Evolutionary conservation across 345 rosid genomes (phyloP), one percentile per base, ranked within the genome.

Genomic region (Atalantia buxifolia): DNA sequence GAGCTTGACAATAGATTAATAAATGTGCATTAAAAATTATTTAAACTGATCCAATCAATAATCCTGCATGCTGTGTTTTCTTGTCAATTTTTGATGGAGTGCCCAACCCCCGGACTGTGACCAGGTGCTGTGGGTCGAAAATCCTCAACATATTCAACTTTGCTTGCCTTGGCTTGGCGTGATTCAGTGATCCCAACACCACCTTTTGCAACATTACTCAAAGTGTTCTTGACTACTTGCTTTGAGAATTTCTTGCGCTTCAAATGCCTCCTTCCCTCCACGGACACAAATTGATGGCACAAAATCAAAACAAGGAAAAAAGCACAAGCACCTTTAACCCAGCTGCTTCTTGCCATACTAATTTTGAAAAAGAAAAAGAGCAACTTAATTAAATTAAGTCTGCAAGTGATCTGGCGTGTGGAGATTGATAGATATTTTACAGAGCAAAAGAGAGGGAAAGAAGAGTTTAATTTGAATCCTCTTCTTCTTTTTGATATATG

Each of bases 31-130:
- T 77, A 48, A 81, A 18, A 68, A 48, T 48, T 14, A 48, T 9
- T 40, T 40, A 48, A 75, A 70, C 61, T 77, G 33, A 71, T 75
- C 72, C 69, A 72, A 62, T 81, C 19, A 48, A 9, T 9, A 12
- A 25, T 40, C 56, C 72, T 18, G 25, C n/a, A 53, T 18, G 7
- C 35, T 33, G 24, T 2, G 69, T 33, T 31, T 42, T 21, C 24
- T 33, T 35, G 27, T 55, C 80, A 83, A 30, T 77, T 78, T 33
- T 72, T 72, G 70, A 81, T 72, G 25, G 75, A 81, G 76, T 86
- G 89, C 16, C 90, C 91, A 66, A 86, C 82, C n/a, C 91, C 87
- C 1, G 90, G 90, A 50, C 89, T 88, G 48, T 83, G 85, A 25
- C 90, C 91, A 60, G 86, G 86, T 6, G 66, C 57, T 2, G 88